phyloP scores from a whole-genome alignment of 83 land plant genomes.

The Diphasiastrum complanatum region DNA sequence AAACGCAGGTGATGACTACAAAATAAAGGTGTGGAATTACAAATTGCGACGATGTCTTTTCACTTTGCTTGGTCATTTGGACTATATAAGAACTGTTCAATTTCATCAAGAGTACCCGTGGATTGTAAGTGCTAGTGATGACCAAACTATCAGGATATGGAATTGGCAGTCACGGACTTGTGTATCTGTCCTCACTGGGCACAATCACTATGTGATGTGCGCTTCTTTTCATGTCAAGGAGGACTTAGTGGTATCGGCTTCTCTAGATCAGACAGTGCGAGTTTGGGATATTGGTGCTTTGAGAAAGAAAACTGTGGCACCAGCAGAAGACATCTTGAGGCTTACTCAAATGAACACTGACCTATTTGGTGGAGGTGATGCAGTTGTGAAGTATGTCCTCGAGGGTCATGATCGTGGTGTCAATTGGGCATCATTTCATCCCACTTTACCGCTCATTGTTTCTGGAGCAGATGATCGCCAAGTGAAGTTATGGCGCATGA shows the following conservation, averaged over 20 bases:
- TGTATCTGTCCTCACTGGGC: too few relatives aligned
- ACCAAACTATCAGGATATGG: conserved; percentile 10
- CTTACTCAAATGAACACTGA: conserved; percentile 12
- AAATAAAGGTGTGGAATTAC: too few relatives aligned
- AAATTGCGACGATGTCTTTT: neutral
- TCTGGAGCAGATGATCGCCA: conserved; percentile 12
- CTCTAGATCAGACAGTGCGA: too few relatives aligned
- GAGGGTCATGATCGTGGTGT: too few relatives aligned
- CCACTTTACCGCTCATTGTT: too few relatives aligned
- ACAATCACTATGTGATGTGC: conserved; percentile 13
- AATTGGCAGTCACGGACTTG: conserved; percentile 16
- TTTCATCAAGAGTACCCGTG: too few relatives aligned
- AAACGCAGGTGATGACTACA: conserved; percentile 10
- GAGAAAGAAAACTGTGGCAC: too few relatives aligned
- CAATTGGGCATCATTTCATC: conserved; percentile 8
- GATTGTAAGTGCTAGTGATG: too few relatives aligned
- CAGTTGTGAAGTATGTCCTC: too few relatives aligned
- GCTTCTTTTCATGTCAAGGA: conserved; percentile 11
- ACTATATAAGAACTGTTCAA: conserved; percentile 9
- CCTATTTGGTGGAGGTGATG: too few relatives aligned
- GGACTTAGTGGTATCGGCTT: too few relatives aligned
- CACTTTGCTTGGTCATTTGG: conserved; percentile 3
- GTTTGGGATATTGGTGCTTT: too few relatives aligned
- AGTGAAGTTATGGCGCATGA: conserved; percentile 16
- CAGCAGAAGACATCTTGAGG: conserved; percentile 6